These are phyloP conservation scores for Scleroderma citrinum DNA, from an alignment of 768 basidiomycete genomes.

Conservation along the genomic window DNA sequence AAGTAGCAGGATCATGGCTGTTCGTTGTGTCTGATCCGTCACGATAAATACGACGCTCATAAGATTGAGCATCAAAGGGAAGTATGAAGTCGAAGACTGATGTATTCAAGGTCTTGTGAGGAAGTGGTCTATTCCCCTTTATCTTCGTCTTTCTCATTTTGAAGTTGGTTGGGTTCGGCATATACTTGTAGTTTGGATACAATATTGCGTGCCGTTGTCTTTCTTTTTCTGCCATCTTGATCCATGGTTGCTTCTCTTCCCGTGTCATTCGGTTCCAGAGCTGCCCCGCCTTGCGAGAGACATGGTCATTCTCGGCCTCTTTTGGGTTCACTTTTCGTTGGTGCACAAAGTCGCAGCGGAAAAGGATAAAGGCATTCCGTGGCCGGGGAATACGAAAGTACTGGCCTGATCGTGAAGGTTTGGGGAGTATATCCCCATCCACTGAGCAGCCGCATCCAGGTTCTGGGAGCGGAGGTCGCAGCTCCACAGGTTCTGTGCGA, in stretches of 20 bases:
- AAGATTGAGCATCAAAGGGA: not conserved
- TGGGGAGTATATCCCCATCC: slow-evolving; percentile 9
- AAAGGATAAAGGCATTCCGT: slow-evolving; percentile 75
- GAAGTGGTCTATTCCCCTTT: slow-evolving; percentile 14
- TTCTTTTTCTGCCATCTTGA: slow-evolving; percentile 43
- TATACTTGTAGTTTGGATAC: slow-evolving; percentile 42
- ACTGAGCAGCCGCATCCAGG: slow-evolving; percentile 17
- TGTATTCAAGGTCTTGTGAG: not conserved
- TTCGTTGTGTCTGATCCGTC: not conserved
- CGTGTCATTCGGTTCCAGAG: slow-evolving; percentile 57
- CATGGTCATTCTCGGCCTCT: slow-evolving; percentile 62
- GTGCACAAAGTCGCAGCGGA: slow-evolving; percentile 66
- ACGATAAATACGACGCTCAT: not conserved
- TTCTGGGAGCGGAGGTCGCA: slow-evolving; percentile 13
- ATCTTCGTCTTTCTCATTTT: slow-evolving; percentile 9
- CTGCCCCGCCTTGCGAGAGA: slow-evolving; percentile 59
- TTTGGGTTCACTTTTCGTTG: slow-evolving; percentile 51
- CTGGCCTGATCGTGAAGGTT: slow-evolving; percentile 10
- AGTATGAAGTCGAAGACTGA: slow-evolving; percentile 9
- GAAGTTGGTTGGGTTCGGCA: slow-evolving; percentile 16
- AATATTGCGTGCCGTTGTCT: slow-evolving; percentile 36
- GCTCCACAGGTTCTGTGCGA: no score
- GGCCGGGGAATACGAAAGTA: slow-evolving; percentile 60
- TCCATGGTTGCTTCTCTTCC: slow-evolving; percentile 44
- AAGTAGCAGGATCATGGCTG: slow-evolving; percentile 8